A percentile compares a stretch with the other conserved stretches of the same genome.
Conservation (phyloP, 2,329 filamentous ascomycete genomes). For the Tolypocladium guangdongense region DNA sequence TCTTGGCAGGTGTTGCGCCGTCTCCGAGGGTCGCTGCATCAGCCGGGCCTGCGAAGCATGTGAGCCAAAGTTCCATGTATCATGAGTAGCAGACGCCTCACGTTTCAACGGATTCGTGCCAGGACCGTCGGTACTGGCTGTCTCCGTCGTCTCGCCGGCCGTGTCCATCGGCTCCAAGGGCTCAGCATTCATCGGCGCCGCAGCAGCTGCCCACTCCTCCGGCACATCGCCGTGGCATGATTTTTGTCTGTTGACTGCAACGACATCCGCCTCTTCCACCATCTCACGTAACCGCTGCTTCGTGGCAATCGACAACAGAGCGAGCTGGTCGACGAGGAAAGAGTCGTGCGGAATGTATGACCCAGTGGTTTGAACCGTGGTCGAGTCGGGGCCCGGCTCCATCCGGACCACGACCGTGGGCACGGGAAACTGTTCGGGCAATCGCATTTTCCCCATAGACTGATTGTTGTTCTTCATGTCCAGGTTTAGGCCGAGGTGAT, state of each 20-base stretch:
- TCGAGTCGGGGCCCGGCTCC: constrained; percentile 49
- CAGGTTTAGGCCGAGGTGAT: constrained; percentile 43
- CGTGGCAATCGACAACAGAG: constrained; percentile 70
- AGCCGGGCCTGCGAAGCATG: constrained; percentile 26
- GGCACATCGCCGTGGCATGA: constrained; percentile 74
- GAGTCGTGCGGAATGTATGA: constrained; percentile 67
- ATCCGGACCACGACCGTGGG: constrained; percentile 43
- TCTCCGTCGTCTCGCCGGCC: constrained; percentile 13
- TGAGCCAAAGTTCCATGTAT: not conserved
- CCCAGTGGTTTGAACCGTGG: constrained; percentile 50
- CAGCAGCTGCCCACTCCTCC: constrained; percentile 63
- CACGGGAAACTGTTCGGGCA: constrained; percentile 36
- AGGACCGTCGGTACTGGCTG: constrained; percentile 40
- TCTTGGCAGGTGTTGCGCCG: constrained; percentile 30
- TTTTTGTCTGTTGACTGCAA: constrained; percentile 61
- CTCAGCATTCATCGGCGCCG: constrained; percentile 38
- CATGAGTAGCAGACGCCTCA: constrained; percentile 25
- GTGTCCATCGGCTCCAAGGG: constrained; percentile 19
- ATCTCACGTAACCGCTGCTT: constrained; percentile 69
- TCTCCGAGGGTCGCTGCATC: constrained; percentile 22
- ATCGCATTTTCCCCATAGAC: constrained; percentile 36
- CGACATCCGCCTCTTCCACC: constrained; percentile 62
- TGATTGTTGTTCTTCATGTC: constrained; percentile 39
- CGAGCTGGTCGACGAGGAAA: constrained; percentile 69
- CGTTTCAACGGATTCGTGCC: constrained; percentile 48